Percentiles rank a stretch among this genome's conserved stretches.
These are phyloP conservation scores for Capsella rubella DNA, from an alignment of 441 rosid species.

Conservation along the genomic window DNA sequence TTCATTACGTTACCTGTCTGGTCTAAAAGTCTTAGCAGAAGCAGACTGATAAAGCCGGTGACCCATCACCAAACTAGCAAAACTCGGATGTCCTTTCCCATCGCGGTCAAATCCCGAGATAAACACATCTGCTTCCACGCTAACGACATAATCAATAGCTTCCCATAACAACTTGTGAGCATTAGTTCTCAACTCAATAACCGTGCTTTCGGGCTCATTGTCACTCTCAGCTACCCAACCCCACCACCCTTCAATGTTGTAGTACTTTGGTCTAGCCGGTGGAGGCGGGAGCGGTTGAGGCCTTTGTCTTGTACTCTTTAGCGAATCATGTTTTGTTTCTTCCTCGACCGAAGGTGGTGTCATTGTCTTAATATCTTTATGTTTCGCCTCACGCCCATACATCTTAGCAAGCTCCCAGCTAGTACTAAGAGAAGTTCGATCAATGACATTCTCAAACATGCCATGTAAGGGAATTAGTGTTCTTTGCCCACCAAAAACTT, in stretches of 20 bases:
- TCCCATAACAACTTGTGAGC: constrained; percentile 98
- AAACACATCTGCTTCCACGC: constrained; percentile 94
- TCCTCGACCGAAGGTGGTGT: constrained; percentile 60
- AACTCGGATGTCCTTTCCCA: constrained; percentile 94
- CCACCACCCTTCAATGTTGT: constrained; percentile 99
- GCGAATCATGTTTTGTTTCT: constrained; percentile 63
- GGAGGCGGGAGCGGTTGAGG: constrained; percentile 98
- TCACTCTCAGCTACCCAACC: constrained; percentile 99
- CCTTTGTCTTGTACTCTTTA: constrained; percentile 76
- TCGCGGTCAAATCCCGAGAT: constrained; percentile 89
- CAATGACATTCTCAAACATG: constrained; percentile 92
- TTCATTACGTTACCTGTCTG: constrained; percentile 71
- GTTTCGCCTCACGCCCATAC: constrained; percentile 87
- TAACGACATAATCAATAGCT: constrained; percentile 84
- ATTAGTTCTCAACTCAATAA: constrained; percentile 92
- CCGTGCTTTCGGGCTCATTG: constrained; percentile 96
- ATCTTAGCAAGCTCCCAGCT: constrained; percentile 86
- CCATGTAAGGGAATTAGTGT: constrained; percentile 83
- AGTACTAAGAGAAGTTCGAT: constrained; percentile 89
- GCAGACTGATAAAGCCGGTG: constrained; percentile 94
- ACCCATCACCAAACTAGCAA: constrained; percentile 93
- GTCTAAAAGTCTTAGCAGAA: constrained; percentile 79
- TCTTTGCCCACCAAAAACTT: constrained; percentile 97
- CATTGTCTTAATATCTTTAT: constrained; percentile 51
- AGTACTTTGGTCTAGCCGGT: constrained; percentile 85